Base-by-base conservation (phyloP, 208 protist genomes). In the Acanthamoeba sp. region DNA sequence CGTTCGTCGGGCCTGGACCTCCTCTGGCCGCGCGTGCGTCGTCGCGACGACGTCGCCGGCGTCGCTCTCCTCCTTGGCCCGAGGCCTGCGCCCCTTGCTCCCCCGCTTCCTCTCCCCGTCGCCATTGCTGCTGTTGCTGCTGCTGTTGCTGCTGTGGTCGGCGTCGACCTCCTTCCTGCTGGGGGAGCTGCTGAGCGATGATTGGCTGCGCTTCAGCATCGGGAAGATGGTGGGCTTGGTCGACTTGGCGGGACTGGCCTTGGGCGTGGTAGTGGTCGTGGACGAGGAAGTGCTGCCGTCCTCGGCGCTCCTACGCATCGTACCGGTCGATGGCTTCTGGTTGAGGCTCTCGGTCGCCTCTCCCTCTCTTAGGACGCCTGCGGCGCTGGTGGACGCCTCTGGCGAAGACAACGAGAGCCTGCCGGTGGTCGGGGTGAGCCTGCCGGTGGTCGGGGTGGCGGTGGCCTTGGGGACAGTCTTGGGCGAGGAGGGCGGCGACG, bases 31-130 rank as follows among this genome's bases (percentile, higher is more conserved):
- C 38, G 18, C 18, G 36, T 80, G 71, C 20, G n/a, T 9, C 29
- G 1, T 7, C 29, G n/a, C 45, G 45, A 10, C 2, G 14, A 20
- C 52, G 52, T 3, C 52, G 52, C 18, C 52, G n/a, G 29, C 59
- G 27, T 69, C 59, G 59, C 59, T 34, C 59, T 69, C 59, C 59
- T 69, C 59, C 59, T 36, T 69, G 59, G 59, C 59, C 59, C 59
- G 59, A 10, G 59, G 59, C 22, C 34, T 69, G 27, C n/a, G 22
- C 59, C 18, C 59, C 59, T 69, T 69, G n/a, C 1, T 3, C 9
- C 9, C 5, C 59, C 18, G 22, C 59, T 69, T 69, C 59, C 29
- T 69, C 59, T 69, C 29, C 9, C 59, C 18, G 59, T 9, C 59
- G 59, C 5, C 59, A 7, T 32, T 27, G 59, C n/a, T 69, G 1